Percentiles rank a stretch among this genome's conserved stretches.
These are phyloP conservation scores for Starmerella roubikii DNA, from an alignment of 805 yeast genomes.

Conservation along the genomic window DNA sequence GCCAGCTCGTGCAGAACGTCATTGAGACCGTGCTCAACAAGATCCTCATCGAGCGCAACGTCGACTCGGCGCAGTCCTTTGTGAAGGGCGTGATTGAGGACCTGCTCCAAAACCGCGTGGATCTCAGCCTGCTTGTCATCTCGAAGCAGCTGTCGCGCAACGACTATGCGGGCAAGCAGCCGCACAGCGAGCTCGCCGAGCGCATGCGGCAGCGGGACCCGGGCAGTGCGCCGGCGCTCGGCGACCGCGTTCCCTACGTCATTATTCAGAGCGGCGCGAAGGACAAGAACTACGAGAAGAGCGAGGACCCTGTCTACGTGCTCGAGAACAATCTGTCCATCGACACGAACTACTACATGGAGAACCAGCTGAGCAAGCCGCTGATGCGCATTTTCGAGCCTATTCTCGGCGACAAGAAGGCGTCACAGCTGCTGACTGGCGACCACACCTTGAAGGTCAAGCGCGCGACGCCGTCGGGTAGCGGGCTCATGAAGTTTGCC, in stretches of 20 bases:
- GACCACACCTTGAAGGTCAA: slow-evolving; percentile 68
- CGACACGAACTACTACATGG: slow-evolving; percentile 86
- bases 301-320: slow-evolving; percentile 92
- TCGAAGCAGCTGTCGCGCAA: slow-evolving; percentile 81
- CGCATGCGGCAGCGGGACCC: slow-evolving; percentile 93
- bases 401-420: slow-evolving; percentile 69
- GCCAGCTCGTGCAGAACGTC: slow-evolving; percentile 86
- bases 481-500: slow-evolving; percentile 86
- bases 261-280: slow-evolving; percentile 71
- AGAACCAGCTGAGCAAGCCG: slow-evolving; percentile 87
- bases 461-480: slow-evolving; percentile 57
- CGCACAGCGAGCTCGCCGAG: slow-evolving; percentile 92
- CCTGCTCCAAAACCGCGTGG: slow-evolving; percentile 77
- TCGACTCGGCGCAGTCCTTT: slow-evolving; percentile 66
- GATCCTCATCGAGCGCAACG: slow-evolving; percentile 78
- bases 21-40: slow-evolving; percentile 78
- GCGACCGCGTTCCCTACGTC: slow-evolving; percentile 97
- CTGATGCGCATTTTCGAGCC: slow-evolving; percentile 89
- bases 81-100: slow-evolving; percentile 84
- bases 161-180: slow-evolving; percentile 92
- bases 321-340: slow-evolving; percentile 84
- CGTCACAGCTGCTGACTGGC: slow-evolving; percentile 67
- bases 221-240: slow-evolving; percentile 92
- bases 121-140: slow-evolving; percentile 83
- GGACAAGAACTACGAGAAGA: slow-evolving; percentile 74